A percentile compares a stretch with the other conserved stretches of the same genome.
phyloP scores from a whole-genome alignment of 208 protist genomes.

The Perkinsela sp. region DNA sequence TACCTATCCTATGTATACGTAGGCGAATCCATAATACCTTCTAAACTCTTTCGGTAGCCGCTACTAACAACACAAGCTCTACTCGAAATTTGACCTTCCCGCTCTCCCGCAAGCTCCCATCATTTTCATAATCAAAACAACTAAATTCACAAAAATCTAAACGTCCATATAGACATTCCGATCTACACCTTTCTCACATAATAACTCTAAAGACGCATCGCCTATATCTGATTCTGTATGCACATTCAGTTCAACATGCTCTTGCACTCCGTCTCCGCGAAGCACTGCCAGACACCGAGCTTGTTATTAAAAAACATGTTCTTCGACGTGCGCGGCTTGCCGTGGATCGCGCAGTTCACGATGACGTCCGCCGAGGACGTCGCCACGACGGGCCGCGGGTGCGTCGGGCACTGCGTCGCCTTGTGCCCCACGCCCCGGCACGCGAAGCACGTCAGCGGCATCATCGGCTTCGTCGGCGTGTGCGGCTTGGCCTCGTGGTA shows the following conservation, averaged over 20 bases:
- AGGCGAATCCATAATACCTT: no score
- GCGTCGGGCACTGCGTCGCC: neutral
- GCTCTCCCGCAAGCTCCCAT: neutral
- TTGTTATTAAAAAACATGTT: neutral
- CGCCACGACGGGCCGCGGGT: neutral
- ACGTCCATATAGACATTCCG: no score
- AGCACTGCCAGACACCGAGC: neutral
- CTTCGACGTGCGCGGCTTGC: neutral
- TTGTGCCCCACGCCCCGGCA: constrained; percentile 1
- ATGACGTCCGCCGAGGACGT: neutral
- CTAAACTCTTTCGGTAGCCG: no score
- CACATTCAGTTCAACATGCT: neutral
- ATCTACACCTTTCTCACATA: no score
- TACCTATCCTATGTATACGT: no score
- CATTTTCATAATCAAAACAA: neutral
- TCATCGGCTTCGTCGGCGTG: neutral
- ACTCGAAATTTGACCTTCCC: no score
- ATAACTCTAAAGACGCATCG: no score
- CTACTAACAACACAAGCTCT: no score
- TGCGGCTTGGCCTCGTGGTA: neutral
- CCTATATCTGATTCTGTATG: no score
- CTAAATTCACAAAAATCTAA: no score
- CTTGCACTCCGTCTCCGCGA: neutral
- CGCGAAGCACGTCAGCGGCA: neutral
- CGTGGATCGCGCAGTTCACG: neutral